These are phyloP conservation scores for Berkeleyomyces basicola DNA, from an alignment of 2,329 filamentous ascomycete species.

Conservation along the genomic window DNA sequence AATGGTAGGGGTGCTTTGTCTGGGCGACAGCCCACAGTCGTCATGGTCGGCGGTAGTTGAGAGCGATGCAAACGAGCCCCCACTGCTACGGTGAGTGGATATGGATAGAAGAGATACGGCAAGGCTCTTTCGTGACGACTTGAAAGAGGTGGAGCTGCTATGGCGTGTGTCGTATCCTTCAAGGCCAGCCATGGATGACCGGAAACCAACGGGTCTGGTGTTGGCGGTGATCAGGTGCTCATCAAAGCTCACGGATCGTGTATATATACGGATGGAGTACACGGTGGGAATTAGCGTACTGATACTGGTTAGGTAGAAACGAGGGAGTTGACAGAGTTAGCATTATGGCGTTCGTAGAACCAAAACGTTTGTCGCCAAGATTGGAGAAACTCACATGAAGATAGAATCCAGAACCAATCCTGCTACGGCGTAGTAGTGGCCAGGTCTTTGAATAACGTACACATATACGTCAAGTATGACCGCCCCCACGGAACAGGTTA, in stretches of 20 bases:
- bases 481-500: slow-evolving; percentile 29
- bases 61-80: slow-evolving; percentile 2
- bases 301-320: slow-evolving; percentile 19
- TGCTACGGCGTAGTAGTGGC: slow-evolving; percentile 28
- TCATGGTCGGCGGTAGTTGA: not conserved
- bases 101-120: not conserved
- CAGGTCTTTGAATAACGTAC: slow-evolving; percentile 29
- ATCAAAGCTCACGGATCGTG: slow-evolving; percentile 31
- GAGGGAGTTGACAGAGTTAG: not conserved
- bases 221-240: slow-evolving; percentile 34
- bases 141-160: not conserved
- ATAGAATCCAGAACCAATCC: slow-evolving; percentile 32
- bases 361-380: not conserved
- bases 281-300: slow-evolving; percentile 27
- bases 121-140: not conserved
- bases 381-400: slow-evolving; percentile 28
- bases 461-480: slow-evolving; percentile 35
- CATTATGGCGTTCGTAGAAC: not conserved
- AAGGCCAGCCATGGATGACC: slow-evolving; percentile 13
- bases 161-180: slow-evolving; percentile 17
- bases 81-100: slow-evolving; percentile 1
- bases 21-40: not conserved
- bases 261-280: slow-evolving; percentile 32
- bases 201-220: slow-evolving; percentile 32
- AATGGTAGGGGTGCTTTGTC: not conserved